phyloP scores from a whole-genome alignment of 176 grass and related monocot species.

The Stipa capillata region DNA sequence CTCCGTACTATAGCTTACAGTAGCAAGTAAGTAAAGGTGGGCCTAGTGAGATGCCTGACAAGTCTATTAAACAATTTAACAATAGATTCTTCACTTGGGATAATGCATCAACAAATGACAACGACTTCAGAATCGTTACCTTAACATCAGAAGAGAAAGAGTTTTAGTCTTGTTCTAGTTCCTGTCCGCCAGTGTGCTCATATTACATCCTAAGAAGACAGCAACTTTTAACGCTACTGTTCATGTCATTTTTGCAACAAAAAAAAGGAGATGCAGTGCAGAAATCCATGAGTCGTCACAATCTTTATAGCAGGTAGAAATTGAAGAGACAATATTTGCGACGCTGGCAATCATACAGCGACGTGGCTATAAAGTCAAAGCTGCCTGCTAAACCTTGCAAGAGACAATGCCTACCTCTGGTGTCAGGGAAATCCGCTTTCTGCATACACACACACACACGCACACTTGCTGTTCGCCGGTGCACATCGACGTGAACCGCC shows the following conservation, averaged over 20 bases:
- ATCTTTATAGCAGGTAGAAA: background rate
- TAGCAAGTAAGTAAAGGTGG: background rate
- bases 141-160: too few relatives aligned
- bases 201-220: background rate
- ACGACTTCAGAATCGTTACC: background rate
- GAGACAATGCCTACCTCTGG: background rate
- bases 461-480: background rate
- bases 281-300: background rate
- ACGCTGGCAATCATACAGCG: background rate
- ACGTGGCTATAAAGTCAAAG: slow-evolving; percentile 9
- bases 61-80: background rate
- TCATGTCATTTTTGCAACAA: background rate
- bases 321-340: background rate
- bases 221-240: background rate
- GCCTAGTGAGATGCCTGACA: too few relatives aligned
- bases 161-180: background rate
- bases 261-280: background rate
- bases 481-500: slow-evolving; percentile 17
- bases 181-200: background rate
- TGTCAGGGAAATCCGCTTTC: background rate
- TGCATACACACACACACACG: too few relatives aligned
- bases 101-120: too few relatives aligned
- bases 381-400: background rate
- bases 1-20: background rate
- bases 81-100: too few relatives aligned